phyloP scores from a whole-genome alignment of 768 basidiomycete species.

The Clathrus columnatus region DNA sequence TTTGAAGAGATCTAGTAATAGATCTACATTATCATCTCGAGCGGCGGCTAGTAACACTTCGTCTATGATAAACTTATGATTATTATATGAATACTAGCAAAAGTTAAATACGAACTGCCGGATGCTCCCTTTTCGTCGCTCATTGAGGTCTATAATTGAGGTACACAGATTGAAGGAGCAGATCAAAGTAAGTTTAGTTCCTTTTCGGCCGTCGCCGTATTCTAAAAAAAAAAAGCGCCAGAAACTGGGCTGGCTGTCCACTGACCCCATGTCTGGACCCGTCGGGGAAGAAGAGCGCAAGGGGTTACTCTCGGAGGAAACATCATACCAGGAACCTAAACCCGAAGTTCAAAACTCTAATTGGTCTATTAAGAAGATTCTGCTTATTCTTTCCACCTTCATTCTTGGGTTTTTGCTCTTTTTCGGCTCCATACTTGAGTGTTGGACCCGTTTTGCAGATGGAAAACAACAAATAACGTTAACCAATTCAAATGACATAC shows the following conservation, averaged over 20 bases:
- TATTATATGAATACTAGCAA: neutral
- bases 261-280: neutral
- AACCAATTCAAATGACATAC: neutral
- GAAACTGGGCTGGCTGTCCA: too few species aligned
- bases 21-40: conserved; percentile 61
- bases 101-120: neutral
- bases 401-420: neutral
- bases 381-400: neutral
- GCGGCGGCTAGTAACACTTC: conserved; percentile 68
- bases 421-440: neutral
- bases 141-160: neutral
- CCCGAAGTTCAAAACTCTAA: neutral
- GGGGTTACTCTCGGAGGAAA: conserved; percentile 1
- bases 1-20: conserved; percentile 52
- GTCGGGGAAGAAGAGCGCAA: conserved; percentile 4
- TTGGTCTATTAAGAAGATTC: conserved; percentile 2
- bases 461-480: neutral
- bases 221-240: too few species aligned
- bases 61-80: conserved; percentile 36
- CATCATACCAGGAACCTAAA: neutral
- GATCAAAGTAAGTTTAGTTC: too few species aligned
- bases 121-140: conserved; percentile 1
- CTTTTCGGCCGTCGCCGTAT: too few species aligned
- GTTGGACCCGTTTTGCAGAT: neutral
- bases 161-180: neutral